These are phyloP conservation scores for Cynara cardunculus DNA, from an alignment of 129 eudicot genomes.

Conservation along the genomic window DNA sequence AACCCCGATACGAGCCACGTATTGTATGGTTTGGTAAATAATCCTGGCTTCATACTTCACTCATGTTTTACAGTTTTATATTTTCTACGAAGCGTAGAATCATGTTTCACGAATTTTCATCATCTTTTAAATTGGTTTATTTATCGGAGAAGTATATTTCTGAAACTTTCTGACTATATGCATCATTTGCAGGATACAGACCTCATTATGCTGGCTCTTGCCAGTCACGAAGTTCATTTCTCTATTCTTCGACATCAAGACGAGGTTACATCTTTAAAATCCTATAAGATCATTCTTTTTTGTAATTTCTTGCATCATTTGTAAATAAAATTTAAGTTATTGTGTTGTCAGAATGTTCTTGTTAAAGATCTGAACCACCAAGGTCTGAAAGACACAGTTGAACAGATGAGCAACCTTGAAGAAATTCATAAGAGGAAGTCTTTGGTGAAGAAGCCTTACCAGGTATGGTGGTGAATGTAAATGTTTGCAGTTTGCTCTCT, in stretches of 20 bases:
- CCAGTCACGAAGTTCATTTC: constrained; percentile 65
- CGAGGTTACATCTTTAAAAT: constrained; percentile 33
- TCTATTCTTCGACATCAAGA: constrained; percentile 38
- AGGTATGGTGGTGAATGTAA: constrained; percentile 19
- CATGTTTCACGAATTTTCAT: no score
- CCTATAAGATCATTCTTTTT: neutral
- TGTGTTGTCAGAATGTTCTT: constrained; percentile 34
- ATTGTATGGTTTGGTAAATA: constrained; percentile 63
- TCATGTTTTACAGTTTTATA: neutral
- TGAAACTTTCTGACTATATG: neutral
- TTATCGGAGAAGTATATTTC: no score
- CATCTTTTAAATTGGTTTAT: neutral
- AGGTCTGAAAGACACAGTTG: neutral
- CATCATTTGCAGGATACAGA: constrained; percentile 50
- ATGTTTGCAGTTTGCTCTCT: neutral
- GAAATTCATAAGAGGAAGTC: neutral
- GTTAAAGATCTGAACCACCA: neutral
- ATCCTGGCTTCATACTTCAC: neutral
- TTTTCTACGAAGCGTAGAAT: neutral
- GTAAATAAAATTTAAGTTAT: neutral
- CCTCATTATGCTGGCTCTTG: constrained; percentile 60
- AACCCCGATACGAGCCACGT: constrained; percentile 55
- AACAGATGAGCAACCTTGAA: neutral
- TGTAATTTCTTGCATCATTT: neutral
- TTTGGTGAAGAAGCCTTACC: constrained; percentile 27